These are phyloP conservation scores for Gossypium thurberi DNA, from an alignment of 345 rosid genomes.

Conservation along the genomic window DNA sequence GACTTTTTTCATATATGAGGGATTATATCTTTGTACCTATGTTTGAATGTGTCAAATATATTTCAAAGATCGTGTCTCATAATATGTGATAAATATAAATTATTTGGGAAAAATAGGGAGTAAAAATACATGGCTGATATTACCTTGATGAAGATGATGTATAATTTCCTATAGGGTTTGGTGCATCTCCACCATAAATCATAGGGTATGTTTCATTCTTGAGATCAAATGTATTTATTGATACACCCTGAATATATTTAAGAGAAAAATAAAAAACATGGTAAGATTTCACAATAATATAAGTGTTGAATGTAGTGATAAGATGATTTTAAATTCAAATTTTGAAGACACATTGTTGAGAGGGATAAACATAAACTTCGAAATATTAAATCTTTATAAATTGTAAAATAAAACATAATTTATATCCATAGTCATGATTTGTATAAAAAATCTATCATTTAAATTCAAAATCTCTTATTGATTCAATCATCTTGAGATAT, in stretches of 20 bases:
- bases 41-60: too few relatives aligned
- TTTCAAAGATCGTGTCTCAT: too few relatives aligned
- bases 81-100: neutral
- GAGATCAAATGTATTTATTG: constrained; percentile 8
- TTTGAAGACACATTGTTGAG: fast-evolving
- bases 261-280: neutral
- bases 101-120: neutral
- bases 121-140: neutral
- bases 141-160: neutral
- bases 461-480: too few relatives aligned
- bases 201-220: constrained; percentile 13
- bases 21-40: too few relatives aligned
- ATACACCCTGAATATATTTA: neutral
- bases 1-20: too few relatives aligned
- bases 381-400: too few relatives aligned
- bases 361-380: too few relatives aligned
- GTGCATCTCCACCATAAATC: neutral
- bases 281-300: neutral
- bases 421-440: fast-evolving
- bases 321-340: too few relatives aligned
- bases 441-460: too few relatives aligned
- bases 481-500: too few relatives aligned
- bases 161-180: neutral
- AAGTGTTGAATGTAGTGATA: too few relatives aligned
- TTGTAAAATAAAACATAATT: too few relatives aligned